A percentile compares a stretch with the other conserved stretches of the same genome.
Evolutionary conservation across 2,329 filamentous ascomycete genomes (phyloP).

Genomic region (Cercospora sojina): DNA sequence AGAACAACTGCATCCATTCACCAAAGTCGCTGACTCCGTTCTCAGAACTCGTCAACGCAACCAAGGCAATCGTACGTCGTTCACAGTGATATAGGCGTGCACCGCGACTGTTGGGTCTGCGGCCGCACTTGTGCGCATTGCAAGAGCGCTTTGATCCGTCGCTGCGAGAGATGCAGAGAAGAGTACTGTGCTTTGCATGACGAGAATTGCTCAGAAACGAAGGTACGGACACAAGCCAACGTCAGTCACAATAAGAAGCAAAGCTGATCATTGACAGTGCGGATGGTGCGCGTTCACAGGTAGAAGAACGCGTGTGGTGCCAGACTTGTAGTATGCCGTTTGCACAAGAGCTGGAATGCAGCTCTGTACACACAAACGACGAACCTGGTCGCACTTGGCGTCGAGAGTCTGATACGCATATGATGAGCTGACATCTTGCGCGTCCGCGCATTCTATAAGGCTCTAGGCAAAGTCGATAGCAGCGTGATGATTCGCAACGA

Average conservation of each 20-base stretch:
- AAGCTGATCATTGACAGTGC: constrained; percentile 32
- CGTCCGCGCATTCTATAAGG: neutral
- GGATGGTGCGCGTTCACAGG: constrained; percentile 42
- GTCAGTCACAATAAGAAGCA: neutral
- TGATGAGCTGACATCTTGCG: neutral
- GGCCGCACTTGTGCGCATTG: constrained; percentile 77
- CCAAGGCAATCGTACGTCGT: neutral
- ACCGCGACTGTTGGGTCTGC: constrained; percentile 80
- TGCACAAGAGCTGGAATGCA: too few species aligned
- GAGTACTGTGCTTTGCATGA: constrained; percentile 84
- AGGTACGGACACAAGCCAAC: constrained; percentile 35
- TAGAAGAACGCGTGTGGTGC: constrained; percentile 38
- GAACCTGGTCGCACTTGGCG: neutral
- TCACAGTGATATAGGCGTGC: constrained; percentile 48
- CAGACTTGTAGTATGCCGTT: too few species aligned
- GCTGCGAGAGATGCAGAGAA: constrained; percentile 70
- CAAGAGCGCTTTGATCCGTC: constrained; percentile 67
- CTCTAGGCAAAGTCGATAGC: neutral
- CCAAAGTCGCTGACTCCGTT: constrained; percentile 3
- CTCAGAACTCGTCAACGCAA: neutral
- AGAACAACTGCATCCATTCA: neutral
- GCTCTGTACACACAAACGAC: too few species aligned
- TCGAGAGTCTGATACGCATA: neutral
- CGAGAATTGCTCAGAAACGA: constrained; percentile 69
- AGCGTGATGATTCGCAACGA: neutral